Percentiles rank a stretch among this genome's conserved stretches.
Conservation (phyloP, 1,284 basidiomycete species). For the Cystobasidiaceae sp. region DNA sequence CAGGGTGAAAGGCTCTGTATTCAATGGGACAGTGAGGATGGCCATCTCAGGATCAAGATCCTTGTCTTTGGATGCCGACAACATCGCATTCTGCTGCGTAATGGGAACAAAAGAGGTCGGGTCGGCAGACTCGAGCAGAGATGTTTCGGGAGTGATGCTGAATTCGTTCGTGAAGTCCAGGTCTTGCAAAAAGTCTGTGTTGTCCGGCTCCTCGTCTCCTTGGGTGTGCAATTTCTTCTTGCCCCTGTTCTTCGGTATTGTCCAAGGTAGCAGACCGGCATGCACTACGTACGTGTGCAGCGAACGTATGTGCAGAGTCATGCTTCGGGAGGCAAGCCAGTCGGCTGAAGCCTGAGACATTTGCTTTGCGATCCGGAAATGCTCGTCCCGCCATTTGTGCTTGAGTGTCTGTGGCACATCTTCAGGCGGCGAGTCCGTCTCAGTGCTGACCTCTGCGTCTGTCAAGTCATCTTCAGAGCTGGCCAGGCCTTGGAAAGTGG, state of each 20-base stretch:
- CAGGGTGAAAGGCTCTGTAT: constrained; percentile 39
- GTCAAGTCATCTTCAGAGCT: no score
- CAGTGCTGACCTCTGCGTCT: no score
- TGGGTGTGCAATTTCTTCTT: constrained; percentile 12
- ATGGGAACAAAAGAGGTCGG: background rate
- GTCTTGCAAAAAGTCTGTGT: background rate
- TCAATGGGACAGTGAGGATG: constrained; percentile 27
- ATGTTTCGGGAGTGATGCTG: background rate
- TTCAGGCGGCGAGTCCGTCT: constrained; percentile 29
- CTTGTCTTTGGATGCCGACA: background rate
- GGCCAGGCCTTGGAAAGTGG: no score
- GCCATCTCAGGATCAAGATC: constrained; percentile 27
- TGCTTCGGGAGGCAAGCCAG: constrained; percentile 66
- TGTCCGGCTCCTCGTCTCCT: constrained; percentile 1
- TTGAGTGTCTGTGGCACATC: constrained; percentile 12
- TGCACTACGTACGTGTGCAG: constrained; percentile 75
- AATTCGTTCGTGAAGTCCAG: constrained; percentile 13
- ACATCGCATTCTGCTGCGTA: no score
- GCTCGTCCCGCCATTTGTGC: constrained; percentile 60
- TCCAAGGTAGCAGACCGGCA: constrained; percentile 65
- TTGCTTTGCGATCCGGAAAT: constrained; percentile 65
- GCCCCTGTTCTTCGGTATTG: constrained; percentile 22
- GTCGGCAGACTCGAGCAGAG: background rate
- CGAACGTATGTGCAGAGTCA: constrained; percentile 67
- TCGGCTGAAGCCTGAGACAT: constrained; percentile 58